phyloP scores from a whole-genome alignment of 106 monocot species.

The Dendrobium nobile region DNA sequence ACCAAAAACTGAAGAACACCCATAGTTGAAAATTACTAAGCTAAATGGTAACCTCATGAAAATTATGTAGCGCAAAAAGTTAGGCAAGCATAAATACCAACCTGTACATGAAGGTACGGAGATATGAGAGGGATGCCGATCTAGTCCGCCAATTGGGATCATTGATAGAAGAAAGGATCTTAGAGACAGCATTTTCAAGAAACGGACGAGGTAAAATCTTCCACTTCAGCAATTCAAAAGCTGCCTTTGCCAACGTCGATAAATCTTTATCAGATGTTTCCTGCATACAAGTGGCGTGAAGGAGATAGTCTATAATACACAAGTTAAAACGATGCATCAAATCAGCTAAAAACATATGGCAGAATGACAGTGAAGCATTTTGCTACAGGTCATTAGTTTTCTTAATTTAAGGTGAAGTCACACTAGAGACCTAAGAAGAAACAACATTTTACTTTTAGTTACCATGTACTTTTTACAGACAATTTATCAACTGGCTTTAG shows the following conservation, averaged over 20 bases:
- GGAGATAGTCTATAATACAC: neutral
- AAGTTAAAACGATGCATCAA: neutral
- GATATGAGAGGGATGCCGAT: constrained; percentile 73
- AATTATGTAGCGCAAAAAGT: neutral
- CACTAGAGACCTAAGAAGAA: neutral
- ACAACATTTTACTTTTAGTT: neutral
- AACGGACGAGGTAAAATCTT: constrained; percentile 60
- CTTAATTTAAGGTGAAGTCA: neutral
- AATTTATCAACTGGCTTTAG: neutral
- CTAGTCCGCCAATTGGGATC: constrained; percentile 88
- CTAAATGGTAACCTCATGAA: neutral
- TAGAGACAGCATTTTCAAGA: constrained; percentile 55
- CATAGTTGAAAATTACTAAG: neutral
- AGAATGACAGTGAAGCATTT: neutral
- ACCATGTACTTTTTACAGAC: neutral
- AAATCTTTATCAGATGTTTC: constrained; percentile 97
- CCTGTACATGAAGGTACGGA: constrained; percentile 89
- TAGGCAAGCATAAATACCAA: constrained; percentile 21
- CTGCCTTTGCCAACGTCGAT: constrained; percentile 72
- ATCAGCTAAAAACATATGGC: neutral
- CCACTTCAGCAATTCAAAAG: constrained; percentile 91
- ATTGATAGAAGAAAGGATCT: constrained; percentile 60
- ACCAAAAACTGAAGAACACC: neutral
- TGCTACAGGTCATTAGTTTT: neutral
- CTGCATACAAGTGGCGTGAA: constrained; percentile 30